Evolutionary conservation across 2,329 filamentous ascomycete genomes (phyloP), one percentile per base, ranked within the genome.

Genomic region (Aspergillus novofumigatus): DNA sequence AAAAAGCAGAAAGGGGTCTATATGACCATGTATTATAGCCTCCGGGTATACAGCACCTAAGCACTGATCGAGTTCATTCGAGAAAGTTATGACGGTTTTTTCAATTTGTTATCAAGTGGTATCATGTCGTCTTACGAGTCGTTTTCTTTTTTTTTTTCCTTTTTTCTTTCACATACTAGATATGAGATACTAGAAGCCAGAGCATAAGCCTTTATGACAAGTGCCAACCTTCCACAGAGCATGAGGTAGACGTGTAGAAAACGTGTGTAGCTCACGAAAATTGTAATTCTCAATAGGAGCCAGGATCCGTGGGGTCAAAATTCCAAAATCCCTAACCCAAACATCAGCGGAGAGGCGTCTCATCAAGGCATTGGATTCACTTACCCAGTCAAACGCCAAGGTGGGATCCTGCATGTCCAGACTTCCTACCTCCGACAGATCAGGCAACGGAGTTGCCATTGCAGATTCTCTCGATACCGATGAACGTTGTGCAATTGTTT

Each of bases 381-480:
- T 26, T 32, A 58, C 54, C 52, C 32, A 45, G 35, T 58, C 35
- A 35, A 51, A 58, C 14, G 23, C 49, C 25, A 21, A 29, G 23
- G 49, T 14, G 9, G 25, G 49, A 17, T 51, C 25, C 49, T 51
- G 49, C 25, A 51, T 29, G 10, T 51, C 25, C 21, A 51, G 14
- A 38, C n/a, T 20, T 51, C 26, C 49, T 17, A 51, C 17, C 5
- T 28, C 21, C 20, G 23, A 6, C 49, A 32, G 28, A 9, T 51
- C 49, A 29, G 49, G 49, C 25, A 29, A 51, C 14, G 49, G 29
- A 14, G 26, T 35, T 11, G 26, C 11, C 7, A 29, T 26, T 28
- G 29, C 57, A 49, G 28, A 51, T 47, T 2, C 25, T 55, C 6
- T 29, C 26, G 28, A 55, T 53, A n/a, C 49, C 52, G 26, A 59